Base-by-base conservation (phyloP, 768 basidiomycete genomes). In the Xerocomellus intermedius region DNA sequence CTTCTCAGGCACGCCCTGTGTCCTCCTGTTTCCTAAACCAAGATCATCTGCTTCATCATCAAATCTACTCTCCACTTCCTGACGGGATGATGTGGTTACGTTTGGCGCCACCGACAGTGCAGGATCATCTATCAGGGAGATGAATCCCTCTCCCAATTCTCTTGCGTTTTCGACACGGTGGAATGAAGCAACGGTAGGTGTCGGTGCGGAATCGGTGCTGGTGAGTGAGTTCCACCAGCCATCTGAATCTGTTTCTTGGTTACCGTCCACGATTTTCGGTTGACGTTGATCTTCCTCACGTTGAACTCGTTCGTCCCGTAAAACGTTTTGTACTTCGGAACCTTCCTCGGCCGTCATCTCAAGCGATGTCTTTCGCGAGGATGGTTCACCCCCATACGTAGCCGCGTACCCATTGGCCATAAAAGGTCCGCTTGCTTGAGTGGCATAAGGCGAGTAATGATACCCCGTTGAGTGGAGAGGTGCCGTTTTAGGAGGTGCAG, bases 1-100 rank as follows among this genome's bases (percentile, higher is more conserved):
- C 36, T 69, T 68, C 38, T 73, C 62, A 33, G 70, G 66, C n/a
- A 48, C 52, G 7, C 56, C 57, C 22, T 49, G 67, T 43, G 73
- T 77, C 44, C 65, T 64, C 65, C 73, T 80, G 19, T 98, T 99
- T 3, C 94, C 93, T 57, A 98, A 79, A 1, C 97, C 97, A 48
- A 99, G 80, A 65, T 97, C 94, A 42, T 96, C 94, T 1, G 86
- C 87, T 1, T 89, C 89, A 8, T 84, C 83, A 8, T 76, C 69
- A 48, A 55, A 54, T n/a, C 26, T 17, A 52, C 50, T 44, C 42
- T 58, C 35, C 30, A 39, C 63, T 35, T 48, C 52, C 28, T 52
- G 63, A 37, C 5, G 50, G 19, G 62, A 38, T 35, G 62, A 37
- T 26, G 59, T 24, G 9, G 53, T 54, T 21, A 42, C 35, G 22